phyloP scores from a whole-genome alignment of 352 stramenopile species.

The Pythium insidiosum region DNA sequence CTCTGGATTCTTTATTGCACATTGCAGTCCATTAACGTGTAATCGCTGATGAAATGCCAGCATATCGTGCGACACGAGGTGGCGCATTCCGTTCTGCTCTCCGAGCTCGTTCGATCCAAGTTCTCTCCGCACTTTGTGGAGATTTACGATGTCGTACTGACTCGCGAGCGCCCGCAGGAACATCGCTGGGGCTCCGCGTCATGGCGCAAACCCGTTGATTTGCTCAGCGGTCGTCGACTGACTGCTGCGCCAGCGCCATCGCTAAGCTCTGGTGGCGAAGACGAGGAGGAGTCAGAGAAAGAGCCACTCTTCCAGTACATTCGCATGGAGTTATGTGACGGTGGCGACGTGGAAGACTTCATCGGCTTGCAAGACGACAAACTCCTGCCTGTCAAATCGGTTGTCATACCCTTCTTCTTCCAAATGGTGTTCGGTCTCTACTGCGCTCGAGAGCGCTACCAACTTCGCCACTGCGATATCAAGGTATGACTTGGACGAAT shows the following conservation, averaged over 20 bases:
- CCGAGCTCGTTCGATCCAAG: slow-evolving; percentile 72
- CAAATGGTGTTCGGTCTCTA: slow-evolving; percentile 97
- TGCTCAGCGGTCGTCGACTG: slow-evolving; percentile 24
- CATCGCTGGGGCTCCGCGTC: slow-evolving; percentile 50
- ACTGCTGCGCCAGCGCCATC: slow-evolving; percentile 3
- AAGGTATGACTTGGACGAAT: slow-evolving; percentile 63
- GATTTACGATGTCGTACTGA: slow-evolving; percentile 88
- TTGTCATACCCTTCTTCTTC: slow-evolving; percentile 90
- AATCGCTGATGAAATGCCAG: no score
- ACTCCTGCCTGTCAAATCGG: slow-evolving; percentile 36
- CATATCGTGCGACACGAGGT: slow-evolving; percentile 90
- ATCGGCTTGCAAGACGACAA: slow-evolving; percentile 80
- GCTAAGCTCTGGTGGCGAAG: no score
- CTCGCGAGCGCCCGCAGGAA: slow-evolving; percentile 44
- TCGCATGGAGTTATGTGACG: slow-evolving; percentile 96
- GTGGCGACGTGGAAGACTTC: slow-evolving; percentile 95
- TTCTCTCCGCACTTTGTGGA: slow-evolving; percentile 94
- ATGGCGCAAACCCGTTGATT: slow-evolving; percentile 60
- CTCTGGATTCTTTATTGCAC: not conserved
- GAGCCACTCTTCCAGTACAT: slow-evolving; percentile 91
- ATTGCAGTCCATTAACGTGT: no score
- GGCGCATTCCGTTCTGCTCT: slow-evolving; percentile 90
- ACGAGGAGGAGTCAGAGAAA: slow-evolving; percentile 6
- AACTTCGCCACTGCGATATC: slow-evolving; percentile 97
- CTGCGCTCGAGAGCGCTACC: slow-evolving; percentile 81